A percentile compares a stretch with the other conserved stretches of the same genome.
These are phyloP conservation scores for Sporobolomyces pararoseus DNA, from an alignment of 768 basidiomycete genomes.

Conservation along the genomic window DNA sequence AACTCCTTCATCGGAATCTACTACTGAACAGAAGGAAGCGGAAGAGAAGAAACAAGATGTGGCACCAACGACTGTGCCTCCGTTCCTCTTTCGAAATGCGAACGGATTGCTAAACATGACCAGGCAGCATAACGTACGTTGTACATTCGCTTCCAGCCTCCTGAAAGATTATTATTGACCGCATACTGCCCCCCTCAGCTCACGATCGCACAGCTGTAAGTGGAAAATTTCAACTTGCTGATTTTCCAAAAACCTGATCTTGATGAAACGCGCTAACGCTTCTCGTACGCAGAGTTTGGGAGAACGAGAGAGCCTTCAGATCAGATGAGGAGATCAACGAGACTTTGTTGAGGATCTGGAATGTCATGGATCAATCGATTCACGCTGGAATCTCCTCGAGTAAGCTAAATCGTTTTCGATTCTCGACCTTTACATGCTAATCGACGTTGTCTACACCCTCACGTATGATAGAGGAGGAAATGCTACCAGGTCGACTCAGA, in stretches of 20 bases:
- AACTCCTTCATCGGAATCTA: no score
- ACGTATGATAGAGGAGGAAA: conserved; percentile 56
- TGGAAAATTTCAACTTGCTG: no score
- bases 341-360: conserved; percentile 27
- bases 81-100: conserved; percentile 47
- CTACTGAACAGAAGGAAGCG: background rate
- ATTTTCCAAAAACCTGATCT: no score
- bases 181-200: no score
- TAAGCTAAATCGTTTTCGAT: no score
- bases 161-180: no score
- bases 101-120: conserved; percentile 45
- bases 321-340: conserved; percentile 37
- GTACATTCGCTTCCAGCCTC: no score
- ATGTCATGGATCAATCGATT: conserved; percentile 88
- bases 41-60: background rate
- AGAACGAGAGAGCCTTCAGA: conserved; percentile 62
- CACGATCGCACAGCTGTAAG: conserved; percentile 73
- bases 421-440: no score
- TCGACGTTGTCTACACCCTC: no score
- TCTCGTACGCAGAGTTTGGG: conserved; percentile 60
- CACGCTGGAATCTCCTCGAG: conserved; percentile 73
- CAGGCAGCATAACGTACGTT: conserved; percentile 44
- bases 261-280: no score
- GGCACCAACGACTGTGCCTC: conserved; percentile 9
- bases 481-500: conserved; percentile 79